A percentile compares a stretch with the other conserved stretches of the same genome.
phyloP scores from a whole-genome alignment of 225 moss, liverwort and hornwort genomes.

The Straminergon stramineum region DNA sequence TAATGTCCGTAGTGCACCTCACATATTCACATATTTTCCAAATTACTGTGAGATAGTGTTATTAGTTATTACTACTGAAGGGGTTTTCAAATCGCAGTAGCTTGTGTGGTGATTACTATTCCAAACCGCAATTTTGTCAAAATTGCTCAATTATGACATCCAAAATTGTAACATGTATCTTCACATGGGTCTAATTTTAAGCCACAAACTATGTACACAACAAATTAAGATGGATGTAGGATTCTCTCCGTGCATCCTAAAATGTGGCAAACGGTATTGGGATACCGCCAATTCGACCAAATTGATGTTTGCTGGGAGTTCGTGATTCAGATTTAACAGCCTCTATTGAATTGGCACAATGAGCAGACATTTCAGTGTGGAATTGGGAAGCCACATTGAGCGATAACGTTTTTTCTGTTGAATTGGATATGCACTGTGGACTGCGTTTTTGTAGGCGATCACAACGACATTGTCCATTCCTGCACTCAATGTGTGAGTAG shows the following conservation, averaged over 20 bases:
- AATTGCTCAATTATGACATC: neutral
- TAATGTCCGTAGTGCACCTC: neutral
- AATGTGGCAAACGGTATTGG: neutral
- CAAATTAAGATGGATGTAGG: neutral
- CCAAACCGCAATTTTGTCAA: neutral
- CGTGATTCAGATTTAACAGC: no score
- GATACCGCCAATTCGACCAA: neutral
- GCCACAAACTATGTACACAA: neutral
- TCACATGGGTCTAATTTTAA: neutral
- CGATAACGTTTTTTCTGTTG: no score
- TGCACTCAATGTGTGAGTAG: no score
- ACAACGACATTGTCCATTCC: no score
- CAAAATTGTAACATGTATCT: neutral
- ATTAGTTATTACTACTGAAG: neutral
- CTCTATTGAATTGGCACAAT: no score
- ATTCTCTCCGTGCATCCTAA: neutral
- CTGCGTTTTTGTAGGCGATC: no score
- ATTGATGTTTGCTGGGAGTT: no score
- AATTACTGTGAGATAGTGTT: neutral
- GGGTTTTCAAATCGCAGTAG: neutral
- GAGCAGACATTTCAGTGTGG: no score
- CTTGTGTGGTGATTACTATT: neutral
- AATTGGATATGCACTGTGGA: no score
- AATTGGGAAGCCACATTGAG: no score
- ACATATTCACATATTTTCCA: neutral